Conservation (phyloP, 2,329 filamentous ascomycete species). For the Drechslera avenae region DNA sequence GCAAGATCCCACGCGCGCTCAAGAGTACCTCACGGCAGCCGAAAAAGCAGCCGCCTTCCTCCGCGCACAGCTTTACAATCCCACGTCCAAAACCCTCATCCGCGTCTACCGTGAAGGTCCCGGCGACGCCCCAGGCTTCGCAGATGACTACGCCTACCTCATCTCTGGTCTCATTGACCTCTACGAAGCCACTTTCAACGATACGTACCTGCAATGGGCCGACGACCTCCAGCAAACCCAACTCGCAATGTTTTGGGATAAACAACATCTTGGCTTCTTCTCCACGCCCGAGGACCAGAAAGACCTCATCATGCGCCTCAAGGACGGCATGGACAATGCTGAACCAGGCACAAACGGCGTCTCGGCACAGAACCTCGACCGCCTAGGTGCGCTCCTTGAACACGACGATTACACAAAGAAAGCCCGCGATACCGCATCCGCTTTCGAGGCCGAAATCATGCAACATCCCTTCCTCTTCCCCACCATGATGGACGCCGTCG, state of each 20-base stretch:
- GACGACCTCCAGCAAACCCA: slow-evolving; percentile 80
- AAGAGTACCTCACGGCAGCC: slow-evolving; percentile 68
- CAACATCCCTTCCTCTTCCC: slow-evolving; percentile 94
- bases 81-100: slow-evolving; percentile 65
- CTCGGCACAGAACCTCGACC: slow-evolving; percentile 84
- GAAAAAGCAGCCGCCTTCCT: slow-evolving; percentile 74
- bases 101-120: slow-evolving; percentile 74
- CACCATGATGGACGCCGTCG: slow-evolving; percentile 75
- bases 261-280: slow-evolving; percentile 68
- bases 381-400: slow-evolving; percentile 71
- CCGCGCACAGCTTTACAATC: slow-evolving; percentile 73
- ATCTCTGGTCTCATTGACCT: slow-evolving; percentile 82
- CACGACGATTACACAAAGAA: slow-evolving; percentile 67
- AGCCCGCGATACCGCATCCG: slow-evolving; percentile 75
- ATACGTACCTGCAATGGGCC: slow-evolving; percentile 77
- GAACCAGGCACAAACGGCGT: slow-evolving; percentile 89
- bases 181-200: slow-evolving; percentile 81
- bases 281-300: slow-evolving; percentile 67
- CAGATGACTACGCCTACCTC: slow-evolving; percentile 93
- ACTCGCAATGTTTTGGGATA: slow-evolving; percentile 77
- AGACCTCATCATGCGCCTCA: slow-evolving; percentile 81
- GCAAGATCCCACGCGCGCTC: slow-evolving; percentile 62
- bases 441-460: slow-evolving; percentile 88
- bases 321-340: slow-evolving; percentile 92
- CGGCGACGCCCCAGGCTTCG: slow-evolving; percentile 73